Base-by-base conservation (phyloP, 345 rosid species). In the Rhizophora apiculata region DNA sequence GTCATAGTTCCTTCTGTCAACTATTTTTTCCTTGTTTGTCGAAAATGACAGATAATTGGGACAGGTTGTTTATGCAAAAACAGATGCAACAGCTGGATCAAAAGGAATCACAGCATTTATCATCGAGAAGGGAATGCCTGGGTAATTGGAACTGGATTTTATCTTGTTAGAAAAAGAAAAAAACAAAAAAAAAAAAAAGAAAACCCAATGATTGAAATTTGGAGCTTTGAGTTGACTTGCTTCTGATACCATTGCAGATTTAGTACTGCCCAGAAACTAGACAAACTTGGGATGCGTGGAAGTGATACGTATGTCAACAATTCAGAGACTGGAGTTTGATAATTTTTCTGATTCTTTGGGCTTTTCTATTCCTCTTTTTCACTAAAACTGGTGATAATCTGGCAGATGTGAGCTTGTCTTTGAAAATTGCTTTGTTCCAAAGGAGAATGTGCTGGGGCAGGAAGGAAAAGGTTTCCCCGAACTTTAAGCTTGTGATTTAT, bases 251-350 rank as follows among this genome's bases (percentile, higher is more conserved):
- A 29, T 65, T 81, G 83, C 93, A 91, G 98, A 80, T 94, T 88
- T 80, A 88, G 89, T 75, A 91, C 96, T 46, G 97, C 98, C 76
- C 93, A 91, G 84, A 94, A 94, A 68, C 73, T 94, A 78, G 96
- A 94, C 83, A 94, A 91, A 80, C 96, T 89, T 57, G 97, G 66
- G 68, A 94, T 94, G 98, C 89, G 97, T 15, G 98, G 98, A 84
- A 91, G 97, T 62, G 98, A 94, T 79, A 94, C 96, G 93, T 94
- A 86, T 62, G 82, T 58, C 55, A 60, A 62, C 62, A 69, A 58
- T 71, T 48, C 72, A 79, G 48, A 70, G 18, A 66, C 48, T 58
- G 63, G 60, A 72, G 15, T 67, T 76, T 13, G 73, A 31, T 63
- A 37, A 72, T 77, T 69, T 59, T 9, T 31, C 31, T 36, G 51